Percentiles rank a stretch among this genome's conserved stretches.
These are phyloP conservation scores for Cutaneotrichosporon arboriforme DNA, from an alignment of 1,284 basidiomycete species.

Conservation along the genomic window DNA sequence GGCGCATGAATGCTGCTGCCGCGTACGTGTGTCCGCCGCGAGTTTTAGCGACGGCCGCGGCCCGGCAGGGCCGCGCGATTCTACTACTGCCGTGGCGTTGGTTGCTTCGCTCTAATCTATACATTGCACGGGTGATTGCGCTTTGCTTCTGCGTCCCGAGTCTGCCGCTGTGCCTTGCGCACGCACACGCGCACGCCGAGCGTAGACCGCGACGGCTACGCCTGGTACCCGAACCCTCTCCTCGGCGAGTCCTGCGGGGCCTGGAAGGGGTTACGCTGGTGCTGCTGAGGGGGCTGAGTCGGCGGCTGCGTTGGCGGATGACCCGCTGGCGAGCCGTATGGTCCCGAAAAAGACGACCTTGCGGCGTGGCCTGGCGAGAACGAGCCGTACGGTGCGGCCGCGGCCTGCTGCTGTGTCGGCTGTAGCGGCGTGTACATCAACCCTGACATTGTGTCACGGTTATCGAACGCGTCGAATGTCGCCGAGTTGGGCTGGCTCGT, in stretches of 20 bases:
- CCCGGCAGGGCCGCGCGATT: too few species aligned
- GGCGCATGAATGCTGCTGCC: too few species aligned
- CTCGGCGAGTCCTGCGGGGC: slow-evolving; percentile 8
- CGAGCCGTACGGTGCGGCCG: slow-evolving; percentile 10
- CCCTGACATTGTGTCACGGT: slow-evolving; percentile 27
- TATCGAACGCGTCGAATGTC: slow-evolving; percentile 41
- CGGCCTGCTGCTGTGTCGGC: slow-evolving; percentile 27
- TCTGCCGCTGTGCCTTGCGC: too few species aligned
- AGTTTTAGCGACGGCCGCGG: too few species aligned
- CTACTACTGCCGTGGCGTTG: too few species aligned
- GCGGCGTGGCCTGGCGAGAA: slow-evolving; percentile 26
- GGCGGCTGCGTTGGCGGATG: background rate
- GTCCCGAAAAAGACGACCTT: slow-evolving; percentile 38
- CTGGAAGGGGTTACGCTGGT: slow-evolving; percentile 12
- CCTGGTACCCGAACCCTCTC: slow-evolving; percentile 1
- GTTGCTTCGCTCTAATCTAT: too few species aligned
- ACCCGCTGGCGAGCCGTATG: slow-evolving; percentile 22
- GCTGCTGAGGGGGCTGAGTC: background rate
- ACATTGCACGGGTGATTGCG: too few species aligned
- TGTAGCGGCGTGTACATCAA: slow-evolving; percentile 46
- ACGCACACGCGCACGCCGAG: too few species aligned
- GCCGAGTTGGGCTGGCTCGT: slow-evolving; percentile 21
- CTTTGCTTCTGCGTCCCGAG: too few species aligned
- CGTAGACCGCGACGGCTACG: too few species aligned
- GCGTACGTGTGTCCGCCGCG: too few species aligned